Conservation (phyloP, 2,329 filamentous ascomycete genomes). For the Aspergillus hiratsukae region DNA sequence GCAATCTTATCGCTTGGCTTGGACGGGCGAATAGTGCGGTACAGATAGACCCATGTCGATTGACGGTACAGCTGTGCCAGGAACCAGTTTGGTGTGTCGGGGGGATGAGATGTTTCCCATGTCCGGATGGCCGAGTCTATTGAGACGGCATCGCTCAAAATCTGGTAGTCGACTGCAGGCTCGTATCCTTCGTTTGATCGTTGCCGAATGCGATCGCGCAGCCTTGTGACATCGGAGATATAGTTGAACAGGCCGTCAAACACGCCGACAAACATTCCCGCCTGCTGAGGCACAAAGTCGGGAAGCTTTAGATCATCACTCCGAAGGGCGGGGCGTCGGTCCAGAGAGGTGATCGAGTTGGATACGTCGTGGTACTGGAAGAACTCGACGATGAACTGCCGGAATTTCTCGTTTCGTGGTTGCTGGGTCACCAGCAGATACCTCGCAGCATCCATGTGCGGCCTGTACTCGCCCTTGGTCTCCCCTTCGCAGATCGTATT, state of each 20-base stretch:
- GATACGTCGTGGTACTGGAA: slow-evolving; percentile 75
- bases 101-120: slow-evolving; percentile 62
- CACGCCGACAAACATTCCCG: slow-evolving; percentile 67
- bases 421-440: slow-evolving; percentile 60
- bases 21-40: slow-evolving; percentile 57
- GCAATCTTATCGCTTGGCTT: slow-evolving; percentile 52
- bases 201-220: slow-evolving; percentile 68
- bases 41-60: slow-evolving; percentile 61
- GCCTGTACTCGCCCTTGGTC: slow-evolving; percentile 66
- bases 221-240: slow-evolving; percentile 71
- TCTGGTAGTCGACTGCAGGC: slow-evolving; percentile 68
- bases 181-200: slow-evolving; percentile 61
- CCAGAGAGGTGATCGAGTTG: slow-evolving; percentile 53
- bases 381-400: slow-evolving; percentile 68
- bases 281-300: slow-evolving; percentile 52
- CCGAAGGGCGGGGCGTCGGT: slow-evolving; percentile 50
- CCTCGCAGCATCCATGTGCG: slow-evolving; percentile 73
- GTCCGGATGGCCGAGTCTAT: slow-evolving; percentile 70
- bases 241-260: slow-evolving; percentile 76
- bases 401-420: slow-evolving; percentile 64
- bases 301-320: slow-evolving; percentile 52
- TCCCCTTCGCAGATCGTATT: slow-evolving; percentile 59
- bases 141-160: slow-evolving; percentile 66
- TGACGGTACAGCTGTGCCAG: slow-evolving; percentile 59
- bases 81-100: slow-evolving; percentile 50